Evolutionary conservation across 2,329 filamentous ascomycete genomes (phyloP), one percentile per base, ranked within the genome.

Genomic region (Colletotrichum simmondsii): DNA sequence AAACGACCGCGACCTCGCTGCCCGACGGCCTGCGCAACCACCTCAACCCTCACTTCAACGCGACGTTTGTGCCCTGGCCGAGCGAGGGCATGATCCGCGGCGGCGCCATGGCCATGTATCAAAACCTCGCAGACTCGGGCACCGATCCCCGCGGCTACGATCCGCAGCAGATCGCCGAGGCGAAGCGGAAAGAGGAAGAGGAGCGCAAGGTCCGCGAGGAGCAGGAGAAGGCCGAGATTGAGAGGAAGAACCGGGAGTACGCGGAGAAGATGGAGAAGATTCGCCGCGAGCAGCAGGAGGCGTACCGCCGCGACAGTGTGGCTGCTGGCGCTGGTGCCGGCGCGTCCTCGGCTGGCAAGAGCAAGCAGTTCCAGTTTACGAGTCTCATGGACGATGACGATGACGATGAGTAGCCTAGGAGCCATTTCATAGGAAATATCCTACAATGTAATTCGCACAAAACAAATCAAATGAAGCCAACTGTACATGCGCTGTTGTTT

Each of bases 61-160:
- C 88, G 49, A 79, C 85, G n/a, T 97, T 95, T 83, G 87, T 91
- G 59, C 94, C 94, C 1, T 97, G 94, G 94, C 94, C 94, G 0
- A 86, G 85, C 32, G 91, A 94, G 74, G 90, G 92, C 37, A 88
- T 91, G 72, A 94, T 97, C 74, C 88, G 90, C 37, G 84, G 85
- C 19, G 94, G 94, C 46, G 91, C 91, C 2, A 85, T 97, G 54
- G 92, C 91, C 0, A 85, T 86, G 10, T 88, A 90, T 57, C 91
- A 95, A 77, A 83, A 86, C 28, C 86, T 94, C 74, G 76, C 88
- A 5, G 91, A 93, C 77, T 83, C 86, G 66, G 92, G 91, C 8
- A 87, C 90, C 75, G 90, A 93, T 78, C 91, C 90, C 10, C 87
- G 84, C 66, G 87, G 85, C 46, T 90, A 89, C 78, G 90, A 92